These are phyloP conservation scores for Apiotrichum siamense DNA, from an alignment of 1,284 basidiomycete genomes.

Conservation along the genomic window DNA sequence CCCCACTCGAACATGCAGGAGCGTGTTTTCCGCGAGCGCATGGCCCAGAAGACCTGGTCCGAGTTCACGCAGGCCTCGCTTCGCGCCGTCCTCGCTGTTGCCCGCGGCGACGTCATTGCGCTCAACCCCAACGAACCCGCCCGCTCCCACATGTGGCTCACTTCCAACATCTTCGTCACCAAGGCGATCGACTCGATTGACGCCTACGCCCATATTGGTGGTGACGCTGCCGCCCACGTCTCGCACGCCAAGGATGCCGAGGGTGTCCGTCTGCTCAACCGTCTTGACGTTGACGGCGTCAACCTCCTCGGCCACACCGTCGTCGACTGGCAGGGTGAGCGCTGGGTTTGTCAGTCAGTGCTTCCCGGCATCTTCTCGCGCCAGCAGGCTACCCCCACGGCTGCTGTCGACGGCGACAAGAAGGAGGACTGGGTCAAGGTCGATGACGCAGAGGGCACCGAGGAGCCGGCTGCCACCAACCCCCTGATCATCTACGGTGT, in stretches of 20 bases:
- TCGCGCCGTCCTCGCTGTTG: slow-evolving; percentile 51
- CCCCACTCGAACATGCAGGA: slow-evolving; percentile 51
- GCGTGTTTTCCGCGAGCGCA: slow-evolving; percentile 53
- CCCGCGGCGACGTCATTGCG: slow-evolving; percentile 52
- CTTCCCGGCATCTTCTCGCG: slow-evolving; percentile 55
- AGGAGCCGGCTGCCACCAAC: slow-evolving; percentile 52
- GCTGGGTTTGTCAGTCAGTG: slow-evolving; percentile 56
- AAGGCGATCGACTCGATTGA: slow-evolving; percentile 55
- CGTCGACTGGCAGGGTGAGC: slow-evolving; percentile 55
- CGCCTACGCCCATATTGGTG: slow-evolving; percentile 53
- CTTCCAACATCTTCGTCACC: slow-evolving; percentile 56
- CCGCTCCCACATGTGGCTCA: slow-evolving; percentile 54
- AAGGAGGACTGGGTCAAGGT: slow-evolving; percentile 47
- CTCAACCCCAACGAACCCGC: slow-evolving; percentile 55
- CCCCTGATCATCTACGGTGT: slow-evolving; percentile 54
- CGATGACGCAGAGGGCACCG: slow-evolving; percentile 57
- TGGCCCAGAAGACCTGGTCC: slow-evolving; percentile 52
- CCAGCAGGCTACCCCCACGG: slow-evolving; percentile 25
- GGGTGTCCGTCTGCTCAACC: slow-evolving; percentile 53
- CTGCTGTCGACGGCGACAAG: slow-evolving; percentile 29
- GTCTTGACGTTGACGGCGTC: slow-evolving; percentile 64
- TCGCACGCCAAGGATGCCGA: slow-evolving; percentile 56
- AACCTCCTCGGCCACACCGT: slow-evolving; percentile 66
- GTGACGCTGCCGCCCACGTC: slow-evolving; percentile 54
- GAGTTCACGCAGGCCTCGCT: slow-evolving; percentile 54